A percentile compares a stretch with the other conserved stretches of the same genome.
phyloP scores from a whole-genome alignment of 345 rosid genomes.

The Jatropha curcas region DNA sequence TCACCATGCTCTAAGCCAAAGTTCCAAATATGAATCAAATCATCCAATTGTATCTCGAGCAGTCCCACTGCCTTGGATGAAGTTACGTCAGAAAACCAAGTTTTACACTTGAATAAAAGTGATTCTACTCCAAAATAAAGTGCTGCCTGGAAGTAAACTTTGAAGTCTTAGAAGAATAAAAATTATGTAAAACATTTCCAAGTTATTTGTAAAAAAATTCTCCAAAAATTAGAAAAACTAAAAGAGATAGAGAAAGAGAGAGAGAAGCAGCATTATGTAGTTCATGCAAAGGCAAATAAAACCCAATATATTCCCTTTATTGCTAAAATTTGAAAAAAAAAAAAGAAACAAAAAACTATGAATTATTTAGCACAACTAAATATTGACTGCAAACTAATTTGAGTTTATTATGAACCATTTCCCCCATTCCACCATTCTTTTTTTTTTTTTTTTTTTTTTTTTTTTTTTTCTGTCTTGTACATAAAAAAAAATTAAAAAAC shows the following conservation, averaged over 20 bases:
- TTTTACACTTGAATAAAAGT: slow-evolving; percentile 51
- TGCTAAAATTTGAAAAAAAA: not conserved
- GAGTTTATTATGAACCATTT: not conserved
- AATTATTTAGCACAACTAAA: not conserved
- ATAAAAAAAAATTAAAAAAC: no score
- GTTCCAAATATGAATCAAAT: slow-evolving; percentile 65
- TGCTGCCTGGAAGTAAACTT: slow-evolving; percentile 44
- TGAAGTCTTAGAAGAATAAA: not conserved
- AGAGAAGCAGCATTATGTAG: not conserved
- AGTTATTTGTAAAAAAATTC: not conserved
- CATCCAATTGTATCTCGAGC: slow-evolving; percentile 41
- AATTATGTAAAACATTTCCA: not conserved
- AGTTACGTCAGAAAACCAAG: slow-evolving; percentile 41
- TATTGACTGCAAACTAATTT: not conserved
- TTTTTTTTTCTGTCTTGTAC: no score
- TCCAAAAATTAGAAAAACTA: not conserved
- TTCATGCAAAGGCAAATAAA: not conserved
- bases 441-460: not conserved
- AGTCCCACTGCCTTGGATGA: slow-evolving; percentile 34
- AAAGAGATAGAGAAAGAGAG: not conserved
- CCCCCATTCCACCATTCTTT: slow-evolving; percentile 3
- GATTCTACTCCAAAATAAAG: slow-evolving; percentile 65
- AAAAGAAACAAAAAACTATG: not conserved
- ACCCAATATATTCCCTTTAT: not conserved
- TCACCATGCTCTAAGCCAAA: slow-evolving; percentile 66